These are phyloP conservation scores for Amauroascus verrucosus DNA, from an alignment of 2,329 filamentous ascomycete genomes.

Conservation along the genomic window DNA sequence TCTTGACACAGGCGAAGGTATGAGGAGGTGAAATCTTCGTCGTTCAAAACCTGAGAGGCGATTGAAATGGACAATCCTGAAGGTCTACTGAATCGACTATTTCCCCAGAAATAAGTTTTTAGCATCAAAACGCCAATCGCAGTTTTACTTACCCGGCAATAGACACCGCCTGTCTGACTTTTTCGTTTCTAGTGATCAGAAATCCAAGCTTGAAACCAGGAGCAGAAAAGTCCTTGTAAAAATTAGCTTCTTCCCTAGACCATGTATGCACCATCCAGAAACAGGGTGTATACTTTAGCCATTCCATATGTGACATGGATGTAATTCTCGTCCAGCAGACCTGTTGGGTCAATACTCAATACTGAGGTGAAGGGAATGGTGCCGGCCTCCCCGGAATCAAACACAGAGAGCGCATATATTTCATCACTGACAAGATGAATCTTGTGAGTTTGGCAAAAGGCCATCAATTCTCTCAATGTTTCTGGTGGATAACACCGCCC, in stretches of 20 bases:
- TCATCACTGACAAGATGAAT: constrained; percentile 50
- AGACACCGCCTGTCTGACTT: neutral
- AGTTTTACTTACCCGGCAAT: constrained; percentile 6
- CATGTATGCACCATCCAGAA: neutral
- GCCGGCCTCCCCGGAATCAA: constrained; percentile 33
- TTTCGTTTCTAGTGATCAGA: constrained; percentile 4
- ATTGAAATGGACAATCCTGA: constrained; percentile 7
- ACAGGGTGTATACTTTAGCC: constrained; percentile 25
- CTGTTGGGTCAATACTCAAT: constrained; percentile 36
- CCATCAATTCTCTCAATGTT: constrained; percentile 38
- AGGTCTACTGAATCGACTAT: constrained; percentile 6
- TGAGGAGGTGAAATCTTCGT: constrained; percentile 6
- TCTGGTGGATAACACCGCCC: constrained; percentile 39
- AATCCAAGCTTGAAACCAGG: constrained; percentile 46
- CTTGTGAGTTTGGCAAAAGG: constrained; percentile 39
- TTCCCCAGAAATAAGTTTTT: neutral
- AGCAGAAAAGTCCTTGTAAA: constrained; percentile 43
- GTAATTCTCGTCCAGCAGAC: constrained; percentile 40
- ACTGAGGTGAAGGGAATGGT: constrained; percentile 38
- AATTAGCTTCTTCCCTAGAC: neutral
- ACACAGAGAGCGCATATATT: constrained; percentile 49
- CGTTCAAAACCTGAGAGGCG: constrained; percentile 8
- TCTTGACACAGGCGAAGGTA: constrained; percentile 22
- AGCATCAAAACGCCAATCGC: neutral
- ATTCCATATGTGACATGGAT: constrained; percentile 45